Evolutionary conservation across 352 stramenopile genomes (phyloP), one percentile per base, ranked within the genome.

Genomic region (Pythium sukuiense): DNA sequence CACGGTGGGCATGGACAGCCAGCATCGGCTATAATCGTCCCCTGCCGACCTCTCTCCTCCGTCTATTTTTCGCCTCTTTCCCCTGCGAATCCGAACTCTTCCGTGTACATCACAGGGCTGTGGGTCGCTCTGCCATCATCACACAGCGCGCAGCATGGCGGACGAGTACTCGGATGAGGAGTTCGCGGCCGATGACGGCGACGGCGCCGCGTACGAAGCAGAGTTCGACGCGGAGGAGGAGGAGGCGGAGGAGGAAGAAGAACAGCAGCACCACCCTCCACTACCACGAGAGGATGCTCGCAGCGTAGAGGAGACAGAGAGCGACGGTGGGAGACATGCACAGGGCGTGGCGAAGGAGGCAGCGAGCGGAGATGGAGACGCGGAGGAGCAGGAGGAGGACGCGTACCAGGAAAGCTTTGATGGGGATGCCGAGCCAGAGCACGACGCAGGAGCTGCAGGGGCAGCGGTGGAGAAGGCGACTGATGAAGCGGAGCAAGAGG

Each of bases 91-190:
- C 43, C 43, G 43, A 50, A 50, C 20, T 50, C 43, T 16, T n/a
- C 5, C 12, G 18, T 16, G 18, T 24, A 24, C 39, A 20, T 24
- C 4, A 24, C 12, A 20, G 18, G 6, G 6, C 18, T 29, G 43
- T 6, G 11, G 18, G n/a, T 50, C 49, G 49, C 26, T 20, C 26
- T 35, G 4, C 8, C 49, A 37, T 55, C 30, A 39, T 12, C 53
- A 30, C 18, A 46, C 4, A 16, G 16, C 41, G 8, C 16, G 9
- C 39, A 46, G 13, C 27, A 80, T 80, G 73, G 48, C 70, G 33
- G 70, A 80, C 13, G 54, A 87, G 56, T 87, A 88, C 54, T 86
- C 74, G 11, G 80, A 83, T 59, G 80, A 85, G 14, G 80, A 85
- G n/a, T 86, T 82, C 54, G 65, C 77, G 14, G 30, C 37, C 24